phyloP scores from a whole-genome alignment of 2,329 filamentous ascomycete genomes.

The Aspergillus quadricinctus region DNA sequence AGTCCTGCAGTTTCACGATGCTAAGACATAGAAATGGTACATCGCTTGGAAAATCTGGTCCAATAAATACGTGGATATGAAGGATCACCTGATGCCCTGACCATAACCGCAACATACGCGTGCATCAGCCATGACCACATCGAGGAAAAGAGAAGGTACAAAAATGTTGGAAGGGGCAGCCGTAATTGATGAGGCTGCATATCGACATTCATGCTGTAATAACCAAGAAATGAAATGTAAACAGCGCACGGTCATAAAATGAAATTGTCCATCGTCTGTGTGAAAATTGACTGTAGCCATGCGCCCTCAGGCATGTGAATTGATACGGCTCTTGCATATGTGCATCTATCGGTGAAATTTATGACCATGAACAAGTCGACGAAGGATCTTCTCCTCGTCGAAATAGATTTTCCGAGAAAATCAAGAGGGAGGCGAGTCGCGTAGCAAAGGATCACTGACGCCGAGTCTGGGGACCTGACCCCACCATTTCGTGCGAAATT shows the following conservation, averaged over 20 bases:
- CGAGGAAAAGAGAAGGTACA: not conserved
- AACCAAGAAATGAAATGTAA: not conserved
- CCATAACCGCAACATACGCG: not conserved
- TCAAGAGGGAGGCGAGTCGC: not conserved
- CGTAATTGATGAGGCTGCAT: not conserved
- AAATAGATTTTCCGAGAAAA: not conserved
- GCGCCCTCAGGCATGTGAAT: not conserved
- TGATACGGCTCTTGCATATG: not conserved
- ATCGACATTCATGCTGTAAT: not conserved
- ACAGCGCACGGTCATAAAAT: not conserved
- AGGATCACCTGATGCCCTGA: not conserved
- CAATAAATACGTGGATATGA: not conserved
- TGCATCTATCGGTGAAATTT: not conserved
- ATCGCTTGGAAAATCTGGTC: not conserved
- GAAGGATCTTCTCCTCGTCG: not conserved
- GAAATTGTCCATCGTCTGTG: not conserved
- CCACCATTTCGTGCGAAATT: not conserved
- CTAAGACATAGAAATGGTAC: not conserved
- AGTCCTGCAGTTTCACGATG: not conserved
- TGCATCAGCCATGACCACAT: not conserved
- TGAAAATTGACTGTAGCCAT: not conserved
- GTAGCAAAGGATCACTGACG: not conserved
- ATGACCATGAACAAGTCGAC: not conserved
- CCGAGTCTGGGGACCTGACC: not conserved
- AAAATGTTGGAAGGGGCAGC: not conserved